Evolutionary conservation across 1,284 basidiomycete genomes (phyloP).

Genomic region (Sanguinoderma infundibulare): DNA sequence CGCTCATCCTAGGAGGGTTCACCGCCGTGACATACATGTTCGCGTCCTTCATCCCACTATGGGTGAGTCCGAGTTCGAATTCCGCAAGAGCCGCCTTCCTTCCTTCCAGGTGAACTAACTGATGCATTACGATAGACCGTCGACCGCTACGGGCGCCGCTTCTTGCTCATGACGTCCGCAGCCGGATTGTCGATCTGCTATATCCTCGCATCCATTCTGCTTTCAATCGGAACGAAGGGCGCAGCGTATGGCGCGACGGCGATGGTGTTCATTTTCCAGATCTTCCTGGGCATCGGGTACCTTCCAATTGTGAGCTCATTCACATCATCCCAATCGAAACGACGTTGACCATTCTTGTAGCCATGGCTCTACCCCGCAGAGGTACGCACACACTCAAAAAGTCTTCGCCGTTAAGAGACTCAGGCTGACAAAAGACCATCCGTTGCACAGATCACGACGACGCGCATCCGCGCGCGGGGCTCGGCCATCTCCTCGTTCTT

Average conservation of each 20-base stretch:
- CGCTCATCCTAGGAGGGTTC: conserved; percentile 45
- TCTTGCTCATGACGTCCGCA: conserved; percentile 45
- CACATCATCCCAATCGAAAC: neutral
- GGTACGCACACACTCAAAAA: conserved; percentile 31
- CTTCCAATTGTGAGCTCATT: conserved; percentile 41
- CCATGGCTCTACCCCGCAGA: conserved; percentile 50
- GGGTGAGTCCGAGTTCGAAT: too few species aligned
- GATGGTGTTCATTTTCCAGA: conserved; percentile 46
- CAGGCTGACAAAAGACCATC: neutral
- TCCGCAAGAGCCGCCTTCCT: too few species aligned
- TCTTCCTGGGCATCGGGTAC: conserved; percentile 42
- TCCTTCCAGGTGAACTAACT: neutral
- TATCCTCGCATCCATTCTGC: conserved; percentile 27
- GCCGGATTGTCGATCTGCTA: conserved; percentile 38
- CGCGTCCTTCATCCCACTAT: conserved; percentile 49
- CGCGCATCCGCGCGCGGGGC: conserved; percentile 25
- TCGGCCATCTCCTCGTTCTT: conserved; percentile 43
- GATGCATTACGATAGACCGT: conserved; percentile 37
- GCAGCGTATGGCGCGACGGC: conserved; percentile 25
- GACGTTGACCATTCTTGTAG: conserved; percentile 19
- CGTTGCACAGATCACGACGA: conserved; percentile 38
- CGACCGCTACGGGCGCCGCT: conserved; percentile 44
- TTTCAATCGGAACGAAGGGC: conserved; percentile 16
- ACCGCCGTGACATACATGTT: conserved; percentile 47
- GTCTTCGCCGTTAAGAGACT: neutral